These are phyloP conservation scores for Trichoderma sp. DNA, from an alignment of 2,329 filamentous ascomycete species.

Conservation along the genomic window DNA sequence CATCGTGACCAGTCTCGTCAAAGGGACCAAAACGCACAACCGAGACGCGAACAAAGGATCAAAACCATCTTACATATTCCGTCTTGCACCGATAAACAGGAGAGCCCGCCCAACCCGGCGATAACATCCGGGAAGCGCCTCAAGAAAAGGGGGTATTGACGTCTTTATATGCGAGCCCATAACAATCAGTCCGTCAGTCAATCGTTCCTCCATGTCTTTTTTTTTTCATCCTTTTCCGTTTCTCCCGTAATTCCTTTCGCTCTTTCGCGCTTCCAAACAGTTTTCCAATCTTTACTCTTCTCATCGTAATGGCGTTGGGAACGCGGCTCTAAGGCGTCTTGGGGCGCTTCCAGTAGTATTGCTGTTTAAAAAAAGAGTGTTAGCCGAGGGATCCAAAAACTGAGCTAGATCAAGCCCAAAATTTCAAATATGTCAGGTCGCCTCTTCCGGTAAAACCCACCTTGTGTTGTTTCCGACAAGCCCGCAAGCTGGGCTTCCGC, in stretches of 20 bases:
- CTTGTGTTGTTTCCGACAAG: conserved; percentile 96
- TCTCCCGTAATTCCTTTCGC: background rate
- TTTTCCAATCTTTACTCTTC: background rate
- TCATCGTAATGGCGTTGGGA: conserved; percentile 5
- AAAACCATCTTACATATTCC: conserved; percentile 23
- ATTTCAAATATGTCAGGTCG: background rate
- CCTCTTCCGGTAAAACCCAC: conserved; percentile 54
- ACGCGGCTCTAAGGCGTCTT: conserved; percentile 55
- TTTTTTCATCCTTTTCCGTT: background rate
- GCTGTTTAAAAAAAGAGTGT: conserved; percentile 46
- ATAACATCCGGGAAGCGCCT: background rate
- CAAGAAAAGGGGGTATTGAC: conserved; percentile 24
- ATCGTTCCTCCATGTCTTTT: conserved; percentile 16
- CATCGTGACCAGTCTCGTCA: conserved; percentile 10
- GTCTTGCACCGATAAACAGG: conserved; percentile 19
- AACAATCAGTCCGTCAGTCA: conserved; percentile 20
- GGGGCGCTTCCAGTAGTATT: conserved; percentile 71
- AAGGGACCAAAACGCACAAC: background rate
- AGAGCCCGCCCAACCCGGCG: background rate
- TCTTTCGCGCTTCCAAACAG: background rate
- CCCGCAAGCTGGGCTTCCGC: conserved; percentile 83
- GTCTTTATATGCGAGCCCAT: conserved; percentile 25
- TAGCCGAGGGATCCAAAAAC: conserved; percentile 25
- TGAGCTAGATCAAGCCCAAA: background rate
- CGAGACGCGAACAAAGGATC: background rate